Conservation (phyloP, 257 asterid species). For the Gentiana straminea region DNA sequence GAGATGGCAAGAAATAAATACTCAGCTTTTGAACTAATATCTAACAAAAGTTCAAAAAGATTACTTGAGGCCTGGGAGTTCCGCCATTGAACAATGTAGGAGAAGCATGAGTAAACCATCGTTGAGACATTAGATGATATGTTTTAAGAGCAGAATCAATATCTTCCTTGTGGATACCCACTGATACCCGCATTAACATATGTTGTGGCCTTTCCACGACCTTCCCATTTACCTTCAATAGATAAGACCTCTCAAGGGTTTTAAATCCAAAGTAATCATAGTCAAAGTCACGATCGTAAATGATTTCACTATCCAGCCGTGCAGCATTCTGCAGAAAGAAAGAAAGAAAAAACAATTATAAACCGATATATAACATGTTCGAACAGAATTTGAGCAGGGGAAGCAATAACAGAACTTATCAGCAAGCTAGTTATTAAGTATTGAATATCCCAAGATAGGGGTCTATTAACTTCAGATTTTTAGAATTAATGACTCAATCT, state of each 20-base stretch:
- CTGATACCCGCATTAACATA: conserved; percentile 96
- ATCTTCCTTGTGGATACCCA: conserved; percentile 83
- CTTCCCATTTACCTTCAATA: conserved; percentile 62
- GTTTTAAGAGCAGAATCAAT: conserved; percentile 67
- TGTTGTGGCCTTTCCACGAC: conserved; percentile 98
- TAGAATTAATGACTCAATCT: no score
- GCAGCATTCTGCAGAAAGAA: conserved; percentile 51
- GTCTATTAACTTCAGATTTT: no score
- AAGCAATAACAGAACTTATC: no score
- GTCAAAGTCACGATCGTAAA: conserved; percentile 88
- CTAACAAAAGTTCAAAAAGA: background rate
- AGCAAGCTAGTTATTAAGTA: no score
- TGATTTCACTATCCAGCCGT: conserved; percentile 88
- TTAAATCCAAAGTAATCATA: conserved; percentile 93
- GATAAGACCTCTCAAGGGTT: conserved; percentile 91
- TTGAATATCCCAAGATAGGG: no score
- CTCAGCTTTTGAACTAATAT: background rate
- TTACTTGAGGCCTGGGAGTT: conserved; percentile 94
- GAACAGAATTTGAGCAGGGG: no score
- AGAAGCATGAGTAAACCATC: conserved; percentile 98
- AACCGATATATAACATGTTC: no score
- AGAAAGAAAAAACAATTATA: background rate
- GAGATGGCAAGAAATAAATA: background rate
- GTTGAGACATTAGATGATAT: conserved; percentile 83
- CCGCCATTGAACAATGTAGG: conserved; percentile 97